These are phyloP conservation scores for Mycena rosella DNA, from an alignment of 768 basidiomycete species.

Conservation along the genomic window DNA sequence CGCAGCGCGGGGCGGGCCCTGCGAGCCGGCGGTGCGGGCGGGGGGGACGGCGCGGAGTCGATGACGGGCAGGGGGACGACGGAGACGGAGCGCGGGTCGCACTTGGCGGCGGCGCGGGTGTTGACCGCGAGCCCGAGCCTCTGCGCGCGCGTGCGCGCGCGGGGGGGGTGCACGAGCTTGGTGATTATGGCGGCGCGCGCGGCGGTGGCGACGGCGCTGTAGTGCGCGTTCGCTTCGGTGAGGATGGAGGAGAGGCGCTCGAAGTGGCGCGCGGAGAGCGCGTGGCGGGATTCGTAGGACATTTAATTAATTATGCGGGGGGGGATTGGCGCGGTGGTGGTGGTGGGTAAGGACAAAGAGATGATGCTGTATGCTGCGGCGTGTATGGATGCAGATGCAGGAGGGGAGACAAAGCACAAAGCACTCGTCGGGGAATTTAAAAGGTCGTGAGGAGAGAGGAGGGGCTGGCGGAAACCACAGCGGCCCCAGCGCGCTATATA, in stretches of 20 bases:
- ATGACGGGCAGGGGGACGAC: slow-evolving; percentile 52
- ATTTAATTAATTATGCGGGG: not conserved
- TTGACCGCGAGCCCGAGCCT: slow-evolving; percentile 60
- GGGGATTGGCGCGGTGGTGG: not conserved
- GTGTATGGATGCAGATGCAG: slow-evolving; percentile 23
- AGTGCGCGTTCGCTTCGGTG: slow-evolving; percentile 57
- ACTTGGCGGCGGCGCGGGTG: slow-evolving; percentile 56
- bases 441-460: slow-evolving; percentile 16
- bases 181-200: slow-evolving; percentile 50
- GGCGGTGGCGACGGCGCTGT: slow-evolving; percentile 52
- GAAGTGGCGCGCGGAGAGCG: slow-evolving; percentile 46
- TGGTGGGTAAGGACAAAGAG: not conserved
- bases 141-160: slow-evolving; percentile 63
- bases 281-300: slow-evolving; percentile 17
- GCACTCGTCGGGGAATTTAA: not conserved
- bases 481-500: slow-evolving; percentile 31
- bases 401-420: slow-evolving; percentile 22
- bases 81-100: slow-evolving; percentile 56
- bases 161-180: slow-evolving; percentile 56
- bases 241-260: slow-evolving; percentile 56
- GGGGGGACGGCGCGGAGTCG: slow-evolving; percentile 42
- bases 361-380: not conserved
- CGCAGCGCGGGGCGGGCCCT: slow-evolving; percentile 22
- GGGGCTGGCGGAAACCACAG: not conserved
- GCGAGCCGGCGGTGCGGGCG: slow-evolving; percentile 23